These are phyloP conservation scores for Dionaea muscipula DNA, from an alignment of 179 eudicot genomes.

Conservation along the genomic window DNA sequence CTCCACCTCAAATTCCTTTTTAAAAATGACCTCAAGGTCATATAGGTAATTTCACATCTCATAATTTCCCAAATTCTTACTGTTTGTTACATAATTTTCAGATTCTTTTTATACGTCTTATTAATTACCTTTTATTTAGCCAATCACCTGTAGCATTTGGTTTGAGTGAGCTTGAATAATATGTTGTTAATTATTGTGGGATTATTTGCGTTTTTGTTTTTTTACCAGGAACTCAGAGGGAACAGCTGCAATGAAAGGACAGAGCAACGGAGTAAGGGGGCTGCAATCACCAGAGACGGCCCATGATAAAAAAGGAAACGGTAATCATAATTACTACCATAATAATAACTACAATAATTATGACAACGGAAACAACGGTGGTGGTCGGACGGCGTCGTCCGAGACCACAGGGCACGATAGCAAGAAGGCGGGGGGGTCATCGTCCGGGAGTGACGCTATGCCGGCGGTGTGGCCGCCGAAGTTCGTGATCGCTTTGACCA, in stretches of 20 bases:
- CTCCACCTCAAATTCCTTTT: too few species aligned
- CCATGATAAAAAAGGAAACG: conserved; percentile 33
- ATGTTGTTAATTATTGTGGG: too few species aligned
- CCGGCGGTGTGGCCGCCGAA: conserved; percentile 71
- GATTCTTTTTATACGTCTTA: too few species aligned
- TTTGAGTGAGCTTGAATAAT: too few species aligned
- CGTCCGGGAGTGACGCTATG: conserved; percentile 51
- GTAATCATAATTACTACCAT: neutral
- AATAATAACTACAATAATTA: conserved; percentile 6
- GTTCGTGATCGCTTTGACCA: conserved; percentile 66
- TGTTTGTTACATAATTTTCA: too few species aligned
- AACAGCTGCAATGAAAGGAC: conserved; percentile 56
- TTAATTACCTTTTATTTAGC: too few species aligned
- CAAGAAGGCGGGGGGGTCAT: conserved; percentile 36
- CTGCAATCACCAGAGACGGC: conserved; percentile 48
- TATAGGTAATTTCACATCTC: too few species aligned
- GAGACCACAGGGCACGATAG: conserved; percentile 39
- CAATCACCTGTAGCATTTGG: too few species aligned
- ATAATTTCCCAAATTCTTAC: too few species aligned
- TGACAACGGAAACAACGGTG: conserved; percentile 18
- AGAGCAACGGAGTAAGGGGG: conserved; percentile 35
- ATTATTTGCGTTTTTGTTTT: too few species aligned
- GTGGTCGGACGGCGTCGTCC: conserved; percentile 47
- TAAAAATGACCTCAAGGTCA: too few species aligned
- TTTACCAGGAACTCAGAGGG: conserved; percentile 59